phyloP scores from a whole-genome alignment of 2,329 filamentous ascomycete species.

The Aureobasidium vineae region DNA sequence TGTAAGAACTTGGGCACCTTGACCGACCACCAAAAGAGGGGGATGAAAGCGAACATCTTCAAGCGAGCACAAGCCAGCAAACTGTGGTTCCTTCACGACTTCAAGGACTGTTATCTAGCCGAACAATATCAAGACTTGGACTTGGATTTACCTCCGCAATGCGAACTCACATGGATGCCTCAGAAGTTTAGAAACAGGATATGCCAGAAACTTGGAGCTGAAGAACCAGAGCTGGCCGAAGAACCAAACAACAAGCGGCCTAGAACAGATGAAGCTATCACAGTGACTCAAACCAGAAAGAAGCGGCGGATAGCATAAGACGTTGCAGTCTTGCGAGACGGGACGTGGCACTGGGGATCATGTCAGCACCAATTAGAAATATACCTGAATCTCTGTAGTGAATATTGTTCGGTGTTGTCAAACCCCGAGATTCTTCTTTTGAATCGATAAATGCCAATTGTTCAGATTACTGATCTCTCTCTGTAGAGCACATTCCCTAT shows the following conservation, averaged over 20 bases:
- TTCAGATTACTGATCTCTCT: too few species aligned
- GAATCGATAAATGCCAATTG: too few species aligned
- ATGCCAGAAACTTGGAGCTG: neutral
- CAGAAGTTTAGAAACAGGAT: neutral
- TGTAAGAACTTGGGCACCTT: neutral
- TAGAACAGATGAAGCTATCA: neutral
- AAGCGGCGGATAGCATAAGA: neutral
- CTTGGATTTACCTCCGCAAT: neutral
- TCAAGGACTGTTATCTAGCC: neutral
- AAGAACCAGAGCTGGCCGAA: neutral
- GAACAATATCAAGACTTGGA: neutral
- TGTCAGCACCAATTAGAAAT: too few species aligned
- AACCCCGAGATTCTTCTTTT: too few species aligned
- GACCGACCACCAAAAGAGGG: neutral
- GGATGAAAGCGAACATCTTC: neutral
- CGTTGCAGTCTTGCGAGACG: neutral
- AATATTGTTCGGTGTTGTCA: too few species aligned
- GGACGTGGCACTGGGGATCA: neutral
- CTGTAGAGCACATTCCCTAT: too few species aligned
- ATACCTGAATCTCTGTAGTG: too few species aligned
- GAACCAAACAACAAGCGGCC: neutral
- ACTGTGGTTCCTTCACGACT: neutral
- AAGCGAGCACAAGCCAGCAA: neutral
- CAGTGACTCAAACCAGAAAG: neutral
- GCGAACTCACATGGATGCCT: neutral